A percentile compares a stretch with the other conserved stretches of the same genome.
phyloP scores from a whole-genome alignment of 306 rosid species.

The Aeschynomene evenia region DNA sequence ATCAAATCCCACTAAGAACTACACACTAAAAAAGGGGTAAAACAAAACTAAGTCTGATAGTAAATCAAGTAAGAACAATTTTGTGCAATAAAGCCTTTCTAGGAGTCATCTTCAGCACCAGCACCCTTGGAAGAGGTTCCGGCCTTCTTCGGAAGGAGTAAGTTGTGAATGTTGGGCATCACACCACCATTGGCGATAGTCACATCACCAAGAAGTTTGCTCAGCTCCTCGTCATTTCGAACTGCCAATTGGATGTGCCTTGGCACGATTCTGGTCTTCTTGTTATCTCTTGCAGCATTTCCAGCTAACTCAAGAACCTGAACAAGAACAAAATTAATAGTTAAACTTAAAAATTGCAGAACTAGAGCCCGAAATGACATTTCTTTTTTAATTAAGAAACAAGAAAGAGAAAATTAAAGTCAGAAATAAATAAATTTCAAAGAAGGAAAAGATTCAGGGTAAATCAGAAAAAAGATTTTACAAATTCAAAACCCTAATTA shows the following conservation, averaged over 20 bases:
- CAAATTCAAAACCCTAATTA: background rate
- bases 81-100: background rate
- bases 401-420: no score
- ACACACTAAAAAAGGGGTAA: background rate
- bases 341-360: no score
- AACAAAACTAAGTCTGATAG: background rate
- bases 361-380: no score
- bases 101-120: slow-evolving; percentile 64
- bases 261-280: slow-evolving; percentile 83
- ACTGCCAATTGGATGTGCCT: slow-evolving; percentile 81
- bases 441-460: no score
- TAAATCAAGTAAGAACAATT: background rate
- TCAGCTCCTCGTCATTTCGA: slow-evolving; percentile 83
- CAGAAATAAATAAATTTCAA: no score
- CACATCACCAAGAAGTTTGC: slow-evolving; percentile 88
- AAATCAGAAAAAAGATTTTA: no score
- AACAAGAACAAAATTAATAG: background rate
- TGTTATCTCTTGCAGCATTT: slow-evolving; percentile 85
- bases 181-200: slow-evolving; percentile 94
- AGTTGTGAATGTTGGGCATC: slow-evolving; percentile 90
- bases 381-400: no score
- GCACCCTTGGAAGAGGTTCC: slow-evolving; percentile 61
- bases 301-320: slow-evolving; percentile 85
- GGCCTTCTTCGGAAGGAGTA: slow-evolving; percentile 74
- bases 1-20: background rate